These are phyloP conservation scores for Aspergillus vadensis DNA, from an alignment of 2,329 filamentous ascomycete species.

Conservation along the genomic window DNA sequence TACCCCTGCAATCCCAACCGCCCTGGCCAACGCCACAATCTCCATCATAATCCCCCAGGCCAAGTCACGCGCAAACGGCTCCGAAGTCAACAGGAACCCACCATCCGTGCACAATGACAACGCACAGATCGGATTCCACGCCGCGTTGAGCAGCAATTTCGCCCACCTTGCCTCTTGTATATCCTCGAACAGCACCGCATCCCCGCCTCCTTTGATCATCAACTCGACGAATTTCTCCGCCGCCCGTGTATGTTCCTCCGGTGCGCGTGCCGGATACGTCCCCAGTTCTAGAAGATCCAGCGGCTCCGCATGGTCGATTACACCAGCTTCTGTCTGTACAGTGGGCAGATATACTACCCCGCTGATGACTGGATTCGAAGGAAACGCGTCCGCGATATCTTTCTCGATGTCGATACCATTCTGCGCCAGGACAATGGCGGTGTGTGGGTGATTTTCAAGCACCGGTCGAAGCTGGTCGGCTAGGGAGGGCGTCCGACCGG, in stretches of 20 bases:
- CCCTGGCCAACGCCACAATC: constrained; percentile 45
- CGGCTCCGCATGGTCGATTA: constrained; percentile 48
- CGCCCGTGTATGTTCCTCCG: constrained; percentile 28
- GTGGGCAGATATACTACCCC: constrained; percentile 58
- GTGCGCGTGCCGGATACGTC: constrained; percentile 46
- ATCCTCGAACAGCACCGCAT: constrained; percentile 54
- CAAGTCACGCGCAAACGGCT: constrained; percentile 35
- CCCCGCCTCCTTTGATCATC: constrained; percentile 47
- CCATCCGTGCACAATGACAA: constrained; percentile 57
- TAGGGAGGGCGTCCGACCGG: constrained; percentile 37
- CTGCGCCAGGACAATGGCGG: constrained; percentile 61
- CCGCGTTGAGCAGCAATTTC: constrained; percentile 63
- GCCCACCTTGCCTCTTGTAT: constrained; percentile 61
- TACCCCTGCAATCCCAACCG: constrained; percentile 42
- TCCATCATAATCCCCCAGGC: constrained; percentile 50
- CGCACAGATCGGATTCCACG: constrained; percentile 64
- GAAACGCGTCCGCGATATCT: constrained; percentile 54
- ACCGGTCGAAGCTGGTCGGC: constrained; percentile 42
- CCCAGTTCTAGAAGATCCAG: constrained; percentile 55
- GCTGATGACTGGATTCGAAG: constrained; percentile 56
- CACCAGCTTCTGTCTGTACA: constrained; percentile 52
- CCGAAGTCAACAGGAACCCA: constrained; percentile 49
- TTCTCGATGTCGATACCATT: constrained; percentile 65
- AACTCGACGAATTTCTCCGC: constrained; percentile 46
- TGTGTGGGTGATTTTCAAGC: constrained; percentile 40